Percentiles rank a stretch among this genome's conserved stretches.
These are phyloP conservation scores for Russula abietina DNA, from an alignment of 768 basidiomycete genomes.

Conservation along the genomic window DNA sequence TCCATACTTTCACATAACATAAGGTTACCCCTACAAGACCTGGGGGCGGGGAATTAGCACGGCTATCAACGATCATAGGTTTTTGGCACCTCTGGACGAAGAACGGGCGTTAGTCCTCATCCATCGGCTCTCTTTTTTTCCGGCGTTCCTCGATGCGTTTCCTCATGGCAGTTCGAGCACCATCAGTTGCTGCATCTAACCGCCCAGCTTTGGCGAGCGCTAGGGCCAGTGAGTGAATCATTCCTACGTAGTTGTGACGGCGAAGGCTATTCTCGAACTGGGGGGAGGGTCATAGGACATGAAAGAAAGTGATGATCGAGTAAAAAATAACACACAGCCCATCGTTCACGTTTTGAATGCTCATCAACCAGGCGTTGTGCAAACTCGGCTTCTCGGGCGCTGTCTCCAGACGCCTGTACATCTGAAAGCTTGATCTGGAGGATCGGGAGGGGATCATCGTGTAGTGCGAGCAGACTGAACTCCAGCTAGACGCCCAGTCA, in stretches of 20 bases:
- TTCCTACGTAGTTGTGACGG: constrained; percentile 80
- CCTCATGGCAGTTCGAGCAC: constrained; percentile 41
- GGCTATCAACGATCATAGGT: neutral
- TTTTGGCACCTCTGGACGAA: constrained; percentile 5
- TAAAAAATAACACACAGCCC: constrained; percentile 58
- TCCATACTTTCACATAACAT: constrained; percentile 12
- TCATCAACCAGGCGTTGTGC: constrained; percentile 56
- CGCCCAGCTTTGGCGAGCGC: constrained; percentile 67
- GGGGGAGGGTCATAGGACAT: constrained; percentile 15
- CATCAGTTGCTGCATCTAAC: constrained; percentile 46
- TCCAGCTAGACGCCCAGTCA: constrained; percentile 51
- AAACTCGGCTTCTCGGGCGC: constrained; percentile 42
- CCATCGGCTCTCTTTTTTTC: constrained; percentile 40
- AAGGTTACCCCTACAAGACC: constrained; percentile 9
- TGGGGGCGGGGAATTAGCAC: constrained; percentile 2
- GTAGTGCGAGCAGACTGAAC: constrained; percentile 86
- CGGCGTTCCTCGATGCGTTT: constrained; percentile 39
- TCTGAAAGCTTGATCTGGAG: constrained; percentile 56
- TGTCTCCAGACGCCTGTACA: constrained; percentile 35
- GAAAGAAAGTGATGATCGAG: neutral
- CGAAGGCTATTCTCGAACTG: constrained; percentile 87
- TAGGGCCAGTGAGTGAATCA: constrained; percentile 66
- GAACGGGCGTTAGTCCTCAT: constrained; percentile 34
- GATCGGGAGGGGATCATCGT: constrained; percentile 69
- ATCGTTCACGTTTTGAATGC: constrained; percentile 68